These are phyloP conservation scores for Xerocomellus amylosporus DNA, from an alignment of 768 basidiomycete species.

Conservation along the genomic window DNA sequence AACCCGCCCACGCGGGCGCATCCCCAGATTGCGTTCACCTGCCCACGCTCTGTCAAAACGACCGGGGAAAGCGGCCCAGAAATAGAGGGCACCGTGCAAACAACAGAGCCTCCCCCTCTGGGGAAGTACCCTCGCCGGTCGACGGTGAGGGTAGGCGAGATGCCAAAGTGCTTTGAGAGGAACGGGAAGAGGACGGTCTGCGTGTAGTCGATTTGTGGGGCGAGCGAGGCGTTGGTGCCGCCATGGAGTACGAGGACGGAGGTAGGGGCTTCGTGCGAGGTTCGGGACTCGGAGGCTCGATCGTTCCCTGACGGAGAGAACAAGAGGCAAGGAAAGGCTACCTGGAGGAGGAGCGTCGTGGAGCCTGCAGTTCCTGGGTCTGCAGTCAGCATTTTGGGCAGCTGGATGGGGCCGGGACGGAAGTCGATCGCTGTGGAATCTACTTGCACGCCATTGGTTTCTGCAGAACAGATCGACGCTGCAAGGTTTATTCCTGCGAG, in stretches of 20 bases:
- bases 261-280: slow-evolving; percentile 7
- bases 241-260: slow-evolving; percentile 59
- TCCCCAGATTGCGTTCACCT: slow-evolving; percentile 50
- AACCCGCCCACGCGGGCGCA: slow-evolving; percentile 65
- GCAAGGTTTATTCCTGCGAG: slow-evolving; percentile 61
- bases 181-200: slow-evolving; percentile 68
- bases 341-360: slow-evolving; percentile 67
- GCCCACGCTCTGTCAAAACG: slow-evolving; percentile 55
- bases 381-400: slow-evolving; percentile 41
- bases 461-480: slow-evolving; percentile 55
- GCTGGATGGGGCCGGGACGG: slow-evolving; percentile 44
- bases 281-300: background rate
- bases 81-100: slow-evolving; percentile 37
- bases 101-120: slow-evolving; percentile 65
- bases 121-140: slow-evolving; percentile 68
- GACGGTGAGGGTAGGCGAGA: slow-evolving; percentile 44
- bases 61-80: slow-evolving; percentile 43
- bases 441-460: slow-evolving; percentile 51
- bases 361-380: slow-evolving; percentile 66
- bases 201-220: slow-evolving; percentile 77
- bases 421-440: slow-evolving; percentile 57
- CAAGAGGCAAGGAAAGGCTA: slow-evolving; percentile 65
- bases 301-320: slow-evolving; percentile 38
- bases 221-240: slow-evolving; percentile 68
- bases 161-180: slow-evolving; percentile 51